Percentiles rank a stretch among this genome's conserved stretches.
Evolutionary conservation across 306 rosid species (phyloP).

Genomic region (Arachis hypogaea): DNA sequence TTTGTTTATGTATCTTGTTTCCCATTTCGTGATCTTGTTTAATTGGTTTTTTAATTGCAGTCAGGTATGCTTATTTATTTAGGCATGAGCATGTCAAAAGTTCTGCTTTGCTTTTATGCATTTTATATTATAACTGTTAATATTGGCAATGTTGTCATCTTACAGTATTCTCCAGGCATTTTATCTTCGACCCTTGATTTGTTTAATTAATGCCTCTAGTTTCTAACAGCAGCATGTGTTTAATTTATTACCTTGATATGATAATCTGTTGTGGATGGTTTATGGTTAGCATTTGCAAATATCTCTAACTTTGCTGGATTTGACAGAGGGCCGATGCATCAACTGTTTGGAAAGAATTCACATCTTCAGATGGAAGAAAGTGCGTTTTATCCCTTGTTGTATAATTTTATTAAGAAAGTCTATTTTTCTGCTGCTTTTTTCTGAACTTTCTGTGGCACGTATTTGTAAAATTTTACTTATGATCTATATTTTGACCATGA

Average conservation of each 20-base stretch:
- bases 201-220: conserved; percentile 26
- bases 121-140: conserved; percentile 25
- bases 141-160: conserved; percentile 26
- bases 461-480: conserved; percentile 11
- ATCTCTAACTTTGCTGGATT: conserved; percentile 54
- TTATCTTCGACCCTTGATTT: conserved; percentile 28
- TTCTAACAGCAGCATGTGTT: conserved; percentile 23
- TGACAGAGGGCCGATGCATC: conserved; percentile 99
- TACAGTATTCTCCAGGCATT: conserved; percentile 24
- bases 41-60: conserved; percentile 16
- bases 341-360: conserved; percentile 98
- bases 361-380: conserved; percentile 95
- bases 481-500: conserved; percentile 33
- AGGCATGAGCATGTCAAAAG: conserved; percentile 20
- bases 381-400: conserved; percentile 43
- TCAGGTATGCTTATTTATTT: conserved; percentile 27
- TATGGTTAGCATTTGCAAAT: conserved; percentile 38
- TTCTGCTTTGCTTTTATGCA: conserved; percentile 26
- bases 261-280: conserved; percentile 35
- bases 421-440: conserved; percentile 9
- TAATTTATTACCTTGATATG: conserved; percentile 28
- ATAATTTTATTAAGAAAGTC: conserved; percentile 5
- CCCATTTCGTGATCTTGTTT: conserved; percentile 17
- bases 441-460: conserved; percentile 22
- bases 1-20: conserved; percentile 8